Conservation (phyloP, 176 grass and related monocot species). For the Puccinellia tenuiflora region DNA sequence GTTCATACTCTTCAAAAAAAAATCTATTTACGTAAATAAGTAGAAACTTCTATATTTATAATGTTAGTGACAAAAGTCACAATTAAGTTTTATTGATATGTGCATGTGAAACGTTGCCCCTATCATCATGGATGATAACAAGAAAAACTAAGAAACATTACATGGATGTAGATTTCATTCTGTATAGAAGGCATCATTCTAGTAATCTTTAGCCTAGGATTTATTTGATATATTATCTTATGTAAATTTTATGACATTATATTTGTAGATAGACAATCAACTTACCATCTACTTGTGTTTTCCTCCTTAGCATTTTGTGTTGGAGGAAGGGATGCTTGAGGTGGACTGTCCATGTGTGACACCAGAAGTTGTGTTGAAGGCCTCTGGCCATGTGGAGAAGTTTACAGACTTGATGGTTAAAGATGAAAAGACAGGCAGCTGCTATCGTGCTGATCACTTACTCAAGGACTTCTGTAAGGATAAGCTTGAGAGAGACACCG, state of each 20-base stretch:
- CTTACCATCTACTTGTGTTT: conserved; percentile 16
- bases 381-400: conserved; percentile 89
- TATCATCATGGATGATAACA: neutral
- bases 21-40: neutral
- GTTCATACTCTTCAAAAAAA: neutral
- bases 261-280: neutral
- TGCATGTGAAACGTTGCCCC: neutral
- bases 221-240: neutral
- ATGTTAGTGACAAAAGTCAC: neutral
- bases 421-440: conserved; percentile 83
- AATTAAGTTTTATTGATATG: neutral
- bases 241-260: neutral
- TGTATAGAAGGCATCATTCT: neutral
- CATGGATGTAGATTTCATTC: neutral
- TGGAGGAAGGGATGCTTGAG: conserved; percentile 92
- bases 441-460: conserved; percentile 90
- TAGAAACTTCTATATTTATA: neutral
- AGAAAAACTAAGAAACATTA: neutral
- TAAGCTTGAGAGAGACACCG: conserved; percentile 60
- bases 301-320: conserved; percentile 67
- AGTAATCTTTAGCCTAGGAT: neutral
- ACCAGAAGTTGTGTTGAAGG: conserved; percentile 79
- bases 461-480: conserved; percentile 93
- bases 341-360: conserved; percentile 95
- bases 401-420: conserved; percentile 96